Conservation (phyloP, 2,329 filamentous ascomycete genomes). For the Simplicillium sp. region DNA sequence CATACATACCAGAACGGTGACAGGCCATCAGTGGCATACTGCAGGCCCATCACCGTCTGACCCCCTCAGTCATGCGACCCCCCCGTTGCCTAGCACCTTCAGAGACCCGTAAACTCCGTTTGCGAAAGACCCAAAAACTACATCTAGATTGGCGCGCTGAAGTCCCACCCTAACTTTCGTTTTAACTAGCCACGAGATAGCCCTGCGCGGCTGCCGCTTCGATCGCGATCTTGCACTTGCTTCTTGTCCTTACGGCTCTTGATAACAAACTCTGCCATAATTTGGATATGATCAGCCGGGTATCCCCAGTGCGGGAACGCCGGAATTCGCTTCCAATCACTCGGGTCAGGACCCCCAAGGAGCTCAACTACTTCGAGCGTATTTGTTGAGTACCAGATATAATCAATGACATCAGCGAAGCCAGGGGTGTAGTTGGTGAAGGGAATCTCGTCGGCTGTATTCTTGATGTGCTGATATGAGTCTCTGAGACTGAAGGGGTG, state of each 20-base stretch:
- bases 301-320: constrained; percentile 94
- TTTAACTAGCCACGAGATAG: background rate
- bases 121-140: constrained; percentile 1
- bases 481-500: constrained; percentile 93
- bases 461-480: constrained; percentile 72
- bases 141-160: background rate
- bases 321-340: constrained; percentile 77
- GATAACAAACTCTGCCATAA: constrained; percentile 83
- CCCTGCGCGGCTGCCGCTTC: constrained; percentile 18
- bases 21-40: background rate
- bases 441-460: constrained; percentile 72
- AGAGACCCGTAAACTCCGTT: constrained; percentile 1
- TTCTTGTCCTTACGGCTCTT: constrained; percentile 81
- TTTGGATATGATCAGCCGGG: constrained; percentile 83
- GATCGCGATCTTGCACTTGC: constrained; percentile 51
- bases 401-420: constrained; percentile 90
- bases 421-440: constrained; percentile 96
- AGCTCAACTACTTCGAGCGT: constrained; percentile 74
- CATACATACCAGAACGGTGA: background rate
- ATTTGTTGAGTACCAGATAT: constrained; percentile 96
- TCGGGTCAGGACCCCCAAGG: constrained; percentile 76
- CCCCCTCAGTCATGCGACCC: too few species aligned
- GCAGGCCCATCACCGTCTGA: too few species aligned
- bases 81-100: too few species aligned
- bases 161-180: background rate